Evolutionary conservation across 805 yeast species (phyloP).

Genomic region (Myxozyma neotropica): DNA sequence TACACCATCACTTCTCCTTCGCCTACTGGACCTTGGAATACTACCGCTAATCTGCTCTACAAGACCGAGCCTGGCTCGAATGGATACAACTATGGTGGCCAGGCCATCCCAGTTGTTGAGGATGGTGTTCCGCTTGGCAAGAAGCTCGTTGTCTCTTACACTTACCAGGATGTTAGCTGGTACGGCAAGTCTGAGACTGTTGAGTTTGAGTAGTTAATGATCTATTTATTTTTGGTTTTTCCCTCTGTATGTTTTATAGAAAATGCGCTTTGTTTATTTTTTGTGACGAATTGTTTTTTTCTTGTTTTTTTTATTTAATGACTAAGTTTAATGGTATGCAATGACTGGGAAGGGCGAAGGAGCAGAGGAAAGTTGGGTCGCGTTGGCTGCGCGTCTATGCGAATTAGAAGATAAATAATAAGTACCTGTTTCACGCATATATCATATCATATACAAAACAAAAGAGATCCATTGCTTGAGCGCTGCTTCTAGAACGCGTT

Average conservation of each 20-base stretch:
- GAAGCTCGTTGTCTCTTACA: conserved; percentile 22
- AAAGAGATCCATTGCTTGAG: too few species aligned
- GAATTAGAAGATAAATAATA: too few species aligned
- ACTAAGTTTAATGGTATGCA: too few species aligned
- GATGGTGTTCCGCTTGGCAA: conserved; percentile 13
- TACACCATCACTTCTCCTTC: conserved; percentile 15
- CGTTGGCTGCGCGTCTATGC: too few species aligned
- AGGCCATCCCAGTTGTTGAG: conserved; percentile 17
- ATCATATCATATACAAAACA: too few species aligned
- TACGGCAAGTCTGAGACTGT: conserved; percentile 24
- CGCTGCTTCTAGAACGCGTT: too few species aligned
- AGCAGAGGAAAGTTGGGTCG: too few species aligned
- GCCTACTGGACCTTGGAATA: conserved; percentile 30
- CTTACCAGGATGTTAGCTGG: conserved; percentile 29
- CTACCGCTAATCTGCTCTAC: conserved; percentile 1
- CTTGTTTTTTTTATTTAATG: too few species aligned
- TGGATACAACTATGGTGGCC: conserved; percentile 34
- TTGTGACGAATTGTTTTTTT: neutral
- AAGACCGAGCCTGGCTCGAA: conserved; percentile 16
- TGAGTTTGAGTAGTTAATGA: conserved; percentile 14
- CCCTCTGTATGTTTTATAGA: neutral
- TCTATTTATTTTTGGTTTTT: neutral
- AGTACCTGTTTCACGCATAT: too few species aligned
- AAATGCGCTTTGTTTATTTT: neutral
- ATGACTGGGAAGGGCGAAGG: too few species aligned